Percentiles rank a stretch among this genome's conserved stretches.
These are phyloP conservation scores for Macrocybe gigantea DNA, from an alignment of 768 basidiomycete species.

Conservation along the genomic window DNA sequence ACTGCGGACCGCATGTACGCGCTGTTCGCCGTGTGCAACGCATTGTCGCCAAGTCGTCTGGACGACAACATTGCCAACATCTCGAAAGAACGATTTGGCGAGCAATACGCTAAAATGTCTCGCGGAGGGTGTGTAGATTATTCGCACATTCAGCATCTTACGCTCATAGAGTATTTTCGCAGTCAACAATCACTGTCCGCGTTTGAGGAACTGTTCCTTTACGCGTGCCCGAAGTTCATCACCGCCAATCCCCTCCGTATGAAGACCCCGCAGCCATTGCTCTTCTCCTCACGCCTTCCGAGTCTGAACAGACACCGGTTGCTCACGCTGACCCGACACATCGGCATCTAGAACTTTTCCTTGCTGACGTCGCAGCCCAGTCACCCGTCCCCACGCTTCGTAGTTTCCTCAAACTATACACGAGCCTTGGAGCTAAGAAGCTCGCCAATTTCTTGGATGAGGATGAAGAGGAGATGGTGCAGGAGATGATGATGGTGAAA, in stretches of 20 bases:
- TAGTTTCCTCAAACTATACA: conserved; percentile 93
- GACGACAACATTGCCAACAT: conserved; percentile 94
- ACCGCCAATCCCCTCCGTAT: conserved; percentile 93
- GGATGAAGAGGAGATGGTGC: conserved; percentile 91
- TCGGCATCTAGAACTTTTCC: conserved; percentile 81
- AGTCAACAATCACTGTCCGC: conserved; percentile 72
- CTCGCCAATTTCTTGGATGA: conserved; percentile 87
- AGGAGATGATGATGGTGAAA: conserved; percentile 97
- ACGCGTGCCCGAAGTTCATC: conserved; percentile 97
- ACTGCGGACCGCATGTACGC: conserved; percentile 98
- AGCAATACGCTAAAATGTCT: conserved; percentile 82
- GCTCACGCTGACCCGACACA: conserved; percentile 64
- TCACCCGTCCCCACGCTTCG: conserved; percentile 78
- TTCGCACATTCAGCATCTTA: background rate
- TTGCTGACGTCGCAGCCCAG: conserved; percentile 73
- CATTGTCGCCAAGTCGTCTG: conserved; percentile 84
- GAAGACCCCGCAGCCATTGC: conserved; percentile 66
- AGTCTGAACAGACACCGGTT: conserved; percentile 19
- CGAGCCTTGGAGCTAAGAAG: conserved; percentile 86
- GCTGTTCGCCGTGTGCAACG: conserved; percentile 88
- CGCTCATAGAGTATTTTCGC: conserved; percentile 2
- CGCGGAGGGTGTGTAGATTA: conserved; percentile 52
- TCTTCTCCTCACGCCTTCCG: conserved; percentile 34
- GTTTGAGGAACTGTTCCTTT: conserved; percentile 90
- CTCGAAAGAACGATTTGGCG: conserved; percentile 91